Conservation (phyloP, 495 filamentous ascomycete genomes). For the Cladorrhinum samala region DNA sequence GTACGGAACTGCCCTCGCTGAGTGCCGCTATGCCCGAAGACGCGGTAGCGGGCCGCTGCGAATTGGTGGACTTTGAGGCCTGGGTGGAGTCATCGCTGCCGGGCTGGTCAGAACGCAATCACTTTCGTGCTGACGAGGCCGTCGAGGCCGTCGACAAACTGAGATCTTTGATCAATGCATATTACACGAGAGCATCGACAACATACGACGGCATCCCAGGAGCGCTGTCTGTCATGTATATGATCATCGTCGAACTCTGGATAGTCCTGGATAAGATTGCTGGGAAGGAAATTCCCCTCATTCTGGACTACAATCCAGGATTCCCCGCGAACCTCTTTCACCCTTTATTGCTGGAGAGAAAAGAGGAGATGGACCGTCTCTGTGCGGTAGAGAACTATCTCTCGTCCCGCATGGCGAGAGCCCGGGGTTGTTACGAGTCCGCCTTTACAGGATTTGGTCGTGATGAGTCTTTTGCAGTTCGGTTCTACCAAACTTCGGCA, state of each 20-base stretch:
- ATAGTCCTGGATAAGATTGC: constrained; percentile 52
- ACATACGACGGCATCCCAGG: constrained; percentile 44
- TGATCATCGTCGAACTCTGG: constrained; percentile 60
- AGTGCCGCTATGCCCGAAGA: background rate
- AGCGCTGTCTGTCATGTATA: constrained; percentile 50
- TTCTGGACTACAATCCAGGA: constrained; percentile 47
- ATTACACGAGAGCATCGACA: constrained; percentile 14
- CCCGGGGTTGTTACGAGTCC: constrained; percentile 13
- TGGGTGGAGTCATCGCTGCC: constrained; percentile 21
- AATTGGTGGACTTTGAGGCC: constrained; percentile 8
- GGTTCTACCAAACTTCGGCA: constrained; percentile 45
- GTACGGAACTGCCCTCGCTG: background rate
- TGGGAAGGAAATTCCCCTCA: constrained; percentile 28
- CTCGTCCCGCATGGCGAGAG: constrained; percentile 12
- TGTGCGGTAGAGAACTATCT: constrained; percentile 47
- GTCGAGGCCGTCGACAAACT: constrained; percentile 8
- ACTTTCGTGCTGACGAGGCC: background rate
- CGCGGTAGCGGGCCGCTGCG: background rate
- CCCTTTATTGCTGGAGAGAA: constrained; percentile 42
- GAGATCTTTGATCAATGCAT: constrained; percentile 13
- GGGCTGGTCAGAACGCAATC: constrained; percentile 3
- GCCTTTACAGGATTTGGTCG: constrained; percentile 33
- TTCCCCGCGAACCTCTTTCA: constrained; percentile 40
- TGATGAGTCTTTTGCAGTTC: constrained; percentile 42
- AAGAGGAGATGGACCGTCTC: constrained; percentile 47